Conservation (phyloP, 1,284 basidiomycete species). For the Moniliella sp. region DNA sequence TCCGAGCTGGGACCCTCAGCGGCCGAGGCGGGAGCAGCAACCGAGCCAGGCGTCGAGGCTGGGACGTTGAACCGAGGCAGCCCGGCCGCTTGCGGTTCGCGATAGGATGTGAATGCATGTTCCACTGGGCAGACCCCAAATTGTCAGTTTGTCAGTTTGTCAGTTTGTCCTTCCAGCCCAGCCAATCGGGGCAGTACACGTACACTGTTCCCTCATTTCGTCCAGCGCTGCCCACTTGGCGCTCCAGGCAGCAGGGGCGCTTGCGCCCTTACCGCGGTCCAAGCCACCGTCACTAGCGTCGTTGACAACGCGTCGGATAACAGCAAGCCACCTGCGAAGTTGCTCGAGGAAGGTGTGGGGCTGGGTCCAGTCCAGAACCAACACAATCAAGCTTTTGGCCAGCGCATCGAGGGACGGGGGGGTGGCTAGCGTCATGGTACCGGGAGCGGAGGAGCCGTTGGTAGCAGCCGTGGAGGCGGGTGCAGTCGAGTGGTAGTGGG, state of each 20-base stretch:
- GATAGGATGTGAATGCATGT: too few species aligned
- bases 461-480: background rate
- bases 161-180: too few species aligned
- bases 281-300: constrained; percentile 41
- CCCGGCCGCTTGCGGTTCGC: too few species aligned
- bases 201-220: constrained; percentile 60
- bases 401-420: constrained; percentile 36
- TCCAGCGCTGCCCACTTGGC: constrained; percentile 32
- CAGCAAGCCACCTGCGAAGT: constrained; percentile 55
- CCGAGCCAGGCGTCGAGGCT: too few species aligned
- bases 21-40: too few species aligned
- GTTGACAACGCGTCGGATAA: constrained; percentile 30
- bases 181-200: too few species aligned
- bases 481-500: too few species aligned
- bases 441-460: background rate
- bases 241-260: constrained; percentile 40
- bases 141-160: too few species aligned
- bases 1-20: too few species aligned
- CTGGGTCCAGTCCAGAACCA: constrained; percentile 81
- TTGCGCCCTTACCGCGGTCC: constrained; percentile 40
- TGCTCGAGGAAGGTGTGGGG: constrained; percentile 80
- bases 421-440: background rate
- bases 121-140: too few species aligned
- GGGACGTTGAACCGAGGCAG: too few species aligned
- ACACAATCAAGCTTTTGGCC: constrained; percentile 58